A percentile compares a stretch with the other conserved stretches of the same genome.
Evolutionary conservation across 345 rosid genomes (phyloP).

Genomic region (Citrus medica): DNA sequence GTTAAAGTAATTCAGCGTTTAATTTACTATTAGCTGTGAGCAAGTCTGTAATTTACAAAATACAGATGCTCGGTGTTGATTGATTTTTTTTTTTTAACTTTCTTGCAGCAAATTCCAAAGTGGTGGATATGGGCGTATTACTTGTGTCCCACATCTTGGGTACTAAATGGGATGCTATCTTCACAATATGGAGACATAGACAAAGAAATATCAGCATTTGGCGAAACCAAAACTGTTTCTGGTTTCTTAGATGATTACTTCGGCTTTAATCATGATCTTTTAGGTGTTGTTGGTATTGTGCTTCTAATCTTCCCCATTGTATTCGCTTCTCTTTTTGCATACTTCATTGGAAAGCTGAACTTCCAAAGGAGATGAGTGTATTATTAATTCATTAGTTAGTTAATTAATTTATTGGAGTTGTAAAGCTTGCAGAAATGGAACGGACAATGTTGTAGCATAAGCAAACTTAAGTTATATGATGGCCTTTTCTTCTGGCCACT

Average conservation of each 20-base stretch:
- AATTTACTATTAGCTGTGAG: too few species aligned
- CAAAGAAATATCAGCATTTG: constrained; percentile 5
- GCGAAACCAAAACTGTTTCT: constrained; percentile 9
- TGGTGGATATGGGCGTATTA: constrained; percentile 43
- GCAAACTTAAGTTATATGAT: too few species aligned
- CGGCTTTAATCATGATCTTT: constrained; percentile 23
- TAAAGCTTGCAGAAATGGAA: too few species aligned
- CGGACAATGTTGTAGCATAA: too few species aligned
- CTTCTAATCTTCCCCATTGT: constrained; percentile 21
- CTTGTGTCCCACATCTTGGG: constrained; percentile 36
- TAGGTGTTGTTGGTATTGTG: constrained; percentile 27
- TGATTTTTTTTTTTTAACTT: neutral
- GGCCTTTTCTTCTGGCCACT: constrained; percentile 44
- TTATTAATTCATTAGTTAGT: too few species aligned
- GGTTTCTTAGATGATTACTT: constrained; percentile 22
- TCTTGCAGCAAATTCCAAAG: constrained; percentile 30
- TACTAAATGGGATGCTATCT: constrained; percentile 27
- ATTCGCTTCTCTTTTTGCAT: constrained; percentile 26
- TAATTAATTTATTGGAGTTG: too few species aligned
- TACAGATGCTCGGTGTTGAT: too few species aligned
- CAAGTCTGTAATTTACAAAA: too few species aligned
- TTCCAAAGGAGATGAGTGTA: constrained; percentile 25
- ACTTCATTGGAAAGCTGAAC: constrained; percentile 26
- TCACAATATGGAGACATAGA: constrained; percentile 26
- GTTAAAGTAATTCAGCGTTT: too few species aligned